Evolutionary conservation across 805 yeast genomes (phyloP).

Genomic region (Starmerella lactis-condensi): DNA sequence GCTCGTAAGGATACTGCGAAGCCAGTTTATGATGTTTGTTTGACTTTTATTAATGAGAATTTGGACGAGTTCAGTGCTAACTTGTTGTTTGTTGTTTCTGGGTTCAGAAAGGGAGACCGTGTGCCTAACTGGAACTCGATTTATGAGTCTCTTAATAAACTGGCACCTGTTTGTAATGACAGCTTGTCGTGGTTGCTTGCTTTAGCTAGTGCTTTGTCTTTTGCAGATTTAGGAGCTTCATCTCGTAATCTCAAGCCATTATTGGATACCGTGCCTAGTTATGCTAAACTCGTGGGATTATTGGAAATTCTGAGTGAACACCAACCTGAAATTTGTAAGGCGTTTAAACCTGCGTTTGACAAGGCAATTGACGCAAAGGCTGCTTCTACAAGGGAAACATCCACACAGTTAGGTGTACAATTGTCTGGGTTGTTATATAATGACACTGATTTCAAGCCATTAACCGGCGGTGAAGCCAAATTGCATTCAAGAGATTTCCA

Average conservation of each 20-base stretch:
- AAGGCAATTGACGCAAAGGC: too few relatives aligned
- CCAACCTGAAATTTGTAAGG: too few relatives aligned
- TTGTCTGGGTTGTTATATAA: too few relatives aligned
- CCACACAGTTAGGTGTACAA: too few relatives aligned
- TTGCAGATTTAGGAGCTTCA: slow-evolving; percentile 13
- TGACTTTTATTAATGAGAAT: background rate
- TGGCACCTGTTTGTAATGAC: background rate
- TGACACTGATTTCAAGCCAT: too few relatives aligned
- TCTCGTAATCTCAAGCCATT: background rate
- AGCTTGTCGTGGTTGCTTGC: slow-evolving; percentile 9
- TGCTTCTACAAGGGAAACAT: too few relatives aligned
- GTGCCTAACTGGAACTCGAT: slow-evolving; percentile 21
- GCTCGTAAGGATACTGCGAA: slow-evolving; percentile 19
- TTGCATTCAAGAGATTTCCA: too few relatives aligned
- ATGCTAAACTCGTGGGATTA: too few relatives aligned
- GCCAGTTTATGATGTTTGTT: slow-evolving; percentile 14
- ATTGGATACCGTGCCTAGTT: background rate
- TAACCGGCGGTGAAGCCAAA: too few relatives aligned
- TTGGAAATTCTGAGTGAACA: too few relatives aligned
- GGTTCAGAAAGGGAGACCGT: slow-evolving; percentile 24
- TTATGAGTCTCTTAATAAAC: slow-evolving; percentile 2
- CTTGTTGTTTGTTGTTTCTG: slow-evolving; percentile 19
- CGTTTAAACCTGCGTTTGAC: too few relatives aligned
- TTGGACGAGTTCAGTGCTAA: slow-evolving; percentile 4
- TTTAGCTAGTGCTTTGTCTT: slow-evolving; percentile 6